Base-by-base conservation (phyloP, 176 grass and related monocot genomes). In the Eleusine indica region DNA sequence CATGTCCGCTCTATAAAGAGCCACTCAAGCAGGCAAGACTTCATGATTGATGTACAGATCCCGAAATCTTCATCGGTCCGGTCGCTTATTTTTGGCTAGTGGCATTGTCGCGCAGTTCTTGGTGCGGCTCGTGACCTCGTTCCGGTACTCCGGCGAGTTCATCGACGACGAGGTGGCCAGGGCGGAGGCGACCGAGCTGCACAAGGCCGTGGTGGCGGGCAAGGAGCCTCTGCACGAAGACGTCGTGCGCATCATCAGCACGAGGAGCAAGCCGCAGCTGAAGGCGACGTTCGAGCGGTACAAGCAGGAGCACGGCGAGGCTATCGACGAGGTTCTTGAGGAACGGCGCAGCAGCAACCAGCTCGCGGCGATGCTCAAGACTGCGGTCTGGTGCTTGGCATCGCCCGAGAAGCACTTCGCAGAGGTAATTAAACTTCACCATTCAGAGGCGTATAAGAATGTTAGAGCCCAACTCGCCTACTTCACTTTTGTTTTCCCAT, bases 341-440 rank as follows among this genome's bases (percentile, higher is more conserved):
- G 81, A 52, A 43, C 53, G 28, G 18, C 56, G 79, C 57, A 19
- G 75, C 57, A 25, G 54, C 64, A 89, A 85, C 35, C 81, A 86
- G 25, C 88, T 91, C 38, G 70, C 91, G 0, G 82, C 73, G 6
- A 44, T 90, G 89, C 86, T 95, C 70, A 95, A 90, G 79, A 80
- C 82, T 21, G 96, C 86, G 11, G 71, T 95, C 9, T 83, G 82
- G 89, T 98, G 96, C 87, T n/a, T 96, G 60, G 81, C 75, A 13
- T 88, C 89, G 29, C 96, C 96, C 12, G 93, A 95, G 78, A 98
- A 90, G 75, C 93, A 95, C 53, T 98, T 94, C 38, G 83, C 96
- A 3, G 89, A 98, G 93, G 93, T 95, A 83, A 43, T 0, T 3
- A 41, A 47, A 47, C 9, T 10, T 10, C 11, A 40, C 9, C 9